Evolutionary conservation across 169 alveolate species (phyloP), one percentile per base, ranked within the genome.

Genomic region (Amoebophrya sp.): DNA sequence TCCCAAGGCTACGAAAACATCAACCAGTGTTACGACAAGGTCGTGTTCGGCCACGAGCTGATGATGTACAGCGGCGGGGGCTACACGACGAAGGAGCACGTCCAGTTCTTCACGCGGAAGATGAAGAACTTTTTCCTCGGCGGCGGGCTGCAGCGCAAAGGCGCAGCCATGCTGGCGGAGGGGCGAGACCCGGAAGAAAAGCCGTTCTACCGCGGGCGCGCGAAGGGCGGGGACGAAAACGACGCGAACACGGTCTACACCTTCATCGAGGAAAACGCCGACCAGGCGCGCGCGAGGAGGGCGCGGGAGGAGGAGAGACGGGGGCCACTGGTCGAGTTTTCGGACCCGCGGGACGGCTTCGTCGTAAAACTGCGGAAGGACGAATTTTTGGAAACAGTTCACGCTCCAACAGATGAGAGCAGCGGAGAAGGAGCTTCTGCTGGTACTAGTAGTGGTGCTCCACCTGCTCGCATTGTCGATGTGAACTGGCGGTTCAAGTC

Each of bases 31-130:
- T 66, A 66, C 35, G 10, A n/a, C 12, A 18, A n/a, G 29, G 35
- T 66, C 29, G 83, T 66, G 7, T 66, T 66, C 83, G 83, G 83
- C 29, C 83, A 66, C 83, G 83, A 66, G 83, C 35, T 66, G 83
- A 25, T 66, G 83, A 66, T 66, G 83, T 66, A 66, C 83, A 66
- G 83, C 83, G 83, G 83, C 32, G 83, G 83, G 83, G 83, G 83
- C 35, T 66, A n/a, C 38, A n/a, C 35, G 35, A 25, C 1, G 83
- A 3, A 2, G 35, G 35, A 66, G 83, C 83, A 66, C 83, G 83
- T 66, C 32, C 83, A 66, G 35, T 66, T 66, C 32, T 66, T 66
- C 83, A 66, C 83, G 29, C 83, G 83, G 35, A 66, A 66, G 18
- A 66, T 66, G 83, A 2, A 25, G 83, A 66, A 66, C 83, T 66